phyloP scores from a whole-genome alignment of 202 grass and related monocot species.

The Brachypodium distachyon region DNA sequence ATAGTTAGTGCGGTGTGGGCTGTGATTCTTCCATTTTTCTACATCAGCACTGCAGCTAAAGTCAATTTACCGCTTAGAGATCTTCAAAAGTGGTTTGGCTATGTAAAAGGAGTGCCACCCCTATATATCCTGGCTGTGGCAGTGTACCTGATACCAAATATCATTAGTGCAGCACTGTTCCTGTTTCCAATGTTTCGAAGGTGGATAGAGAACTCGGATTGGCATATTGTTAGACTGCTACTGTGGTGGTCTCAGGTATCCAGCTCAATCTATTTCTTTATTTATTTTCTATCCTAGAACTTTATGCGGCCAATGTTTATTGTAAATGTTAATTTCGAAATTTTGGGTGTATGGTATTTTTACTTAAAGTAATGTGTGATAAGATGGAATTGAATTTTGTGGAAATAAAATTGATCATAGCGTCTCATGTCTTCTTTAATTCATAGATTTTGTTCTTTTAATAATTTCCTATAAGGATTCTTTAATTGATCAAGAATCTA shows the following conservation, averaged over 20 bases:
- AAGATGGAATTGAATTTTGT: neutral
- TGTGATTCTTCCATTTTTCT: conserved; percentile 81
- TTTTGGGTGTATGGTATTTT: neutral
- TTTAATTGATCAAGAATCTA: neutral
- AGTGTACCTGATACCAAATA: conserved; percentile 76
- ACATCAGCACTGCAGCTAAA: conserved; percentile 49
- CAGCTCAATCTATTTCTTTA: neutral
- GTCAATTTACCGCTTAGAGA: conserved; percentile 46
- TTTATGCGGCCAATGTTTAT: neutral
- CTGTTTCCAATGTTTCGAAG: conserved; percentile 82
- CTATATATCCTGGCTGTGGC: conserved; percentile 81
- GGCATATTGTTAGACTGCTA: conserved; percentile 64
- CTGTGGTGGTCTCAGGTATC: conserved; percentile 98
- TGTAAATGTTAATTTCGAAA: neutral
- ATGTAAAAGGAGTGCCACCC: conserved; percentile 67
- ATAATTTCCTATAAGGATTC: neutral
- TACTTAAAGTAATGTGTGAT: conserved; percentile 2
- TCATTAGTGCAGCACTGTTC: conserved; percentile 55
- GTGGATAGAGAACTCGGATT: conserved; percentile 93
- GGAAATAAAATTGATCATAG: conserved; percentile 8
- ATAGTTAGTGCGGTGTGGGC: conserved; percentile 66
- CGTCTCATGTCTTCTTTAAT: neutral
- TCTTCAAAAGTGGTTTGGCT: conserved; percentile 44
- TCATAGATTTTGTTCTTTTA: neutral
- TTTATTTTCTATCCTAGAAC: neutral